A percentile compares a stretch with the other conserved stretches of the same genome.
Conservation (phyloP, 768 basidiomycete genomes). For the Lyophyllum shimeji region DNA sequence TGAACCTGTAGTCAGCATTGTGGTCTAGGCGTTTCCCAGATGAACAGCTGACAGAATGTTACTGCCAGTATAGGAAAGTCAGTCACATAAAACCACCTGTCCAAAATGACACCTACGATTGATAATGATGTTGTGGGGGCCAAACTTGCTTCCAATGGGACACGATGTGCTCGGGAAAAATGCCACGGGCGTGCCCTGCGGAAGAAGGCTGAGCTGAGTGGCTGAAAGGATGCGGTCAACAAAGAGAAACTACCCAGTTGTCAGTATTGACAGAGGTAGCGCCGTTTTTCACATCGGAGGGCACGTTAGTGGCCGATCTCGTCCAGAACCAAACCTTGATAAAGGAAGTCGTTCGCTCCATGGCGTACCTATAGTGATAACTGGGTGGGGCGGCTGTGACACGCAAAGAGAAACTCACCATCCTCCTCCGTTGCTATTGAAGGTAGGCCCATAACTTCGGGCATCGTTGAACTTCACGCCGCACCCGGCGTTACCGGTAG, state of each 20-base stretch:
- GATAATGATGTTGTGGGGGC: constrained; percentile 62
- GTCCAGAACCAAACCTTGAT: constrained; percentile 79
- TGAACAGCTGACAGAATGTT: constrained; percentile 53
- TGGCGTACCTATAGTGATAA: constrained; percentile 47
- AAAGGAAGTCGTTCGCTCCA: constrained; percentile 54
- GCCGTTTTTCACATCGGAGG: constrained; percentile 45
- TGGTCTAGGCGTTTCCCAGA: neutral
- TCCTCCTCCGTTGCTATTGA: constrained; percentile 63
- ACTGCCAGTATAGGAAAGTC: constrained; percentile 26
- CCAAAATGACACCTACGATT: constrained; percentile 39
- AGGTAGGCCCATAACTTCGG: constrained; percentile 54
- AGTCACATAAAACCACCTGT: neutral
- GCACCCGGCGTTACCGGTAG: constrained; percentile 55
- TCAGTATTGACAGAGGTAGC: constrained; percentile 43
- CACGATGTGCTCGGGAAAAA: constrained; percentile 63
- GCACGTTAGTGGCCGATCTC: constrained; percentile 40
- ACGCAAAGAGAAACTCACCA: constrained; percentile 37
- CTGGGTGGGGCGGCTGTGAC: neutral
- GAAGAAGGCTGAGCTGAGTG: neutral
- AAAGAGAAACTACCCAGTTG: constrained; percentile 43
- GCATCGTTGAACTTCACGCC: constrained; percentile 43
- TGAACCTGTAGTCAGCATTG: neutral
- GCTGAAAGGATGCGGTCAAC: neutral
- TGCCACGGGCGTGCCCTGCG: constrained; percentile 57
- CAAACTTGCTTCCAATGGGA: constrained; percentile 53